Base-by-base conservation (phyloP, 2,329 filamentous ascomycete genomes). In the Rugonectria rugulosa region DNA sequence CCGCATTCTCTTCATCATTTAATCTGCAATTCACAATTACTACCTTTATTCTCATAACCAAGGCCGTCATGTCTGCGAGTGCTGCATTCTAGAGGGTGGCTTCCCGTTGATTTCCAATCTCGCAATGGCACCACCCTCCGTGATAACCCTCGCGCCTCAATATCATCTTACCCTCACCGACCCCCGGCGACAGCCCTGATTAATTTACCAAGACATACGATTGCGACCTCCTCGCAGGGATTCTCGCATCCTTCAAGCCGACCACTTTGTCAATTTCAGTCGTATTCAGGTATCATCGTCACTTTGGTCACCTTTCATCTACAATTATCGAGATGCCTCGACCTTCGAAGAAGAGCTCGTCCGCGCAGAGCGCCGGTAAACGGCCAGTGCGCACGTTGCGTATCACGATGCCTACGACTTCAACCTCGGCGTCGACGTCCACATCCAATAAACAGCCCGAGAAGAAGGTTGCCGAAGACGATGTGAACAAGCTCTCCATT, bases 101-200 rank as follows among this genome's bases (percentile, higher is more conserved):
- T 70, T 70, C 75, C 70, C 59, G 61, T 63, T 49, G 74, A 70
- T 47, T 53, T 44, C 52, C 70, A 70, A 69, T 67, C 74, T 78
- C 75, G 75, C 76, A 72, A 85, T 84, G 83, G 81, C 76, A 80
- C 79, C 80, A 81, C 79, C 79, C 79, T 82, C 79, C 70, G 71
- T 72, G 75, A 75, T 71, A 68, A 70, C 64, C 69, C 70, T 73
- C 66, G 69, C 71, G 55, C 52, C 68, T 57, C 51, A 54, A 70
- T 62, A 62, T 49, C 57, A 34, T 45, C 43, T 10, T 50, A 49
- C 54, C 31, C 34, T 11, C 53, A 50, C 53, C 26, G 34, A 45
- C 17, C 31, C n/a, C 40, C 48, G 17, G 44, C 46, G 21, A 56
- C 31, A 17, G 23, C 15, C 26, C 41, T 26, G 27, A 36, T 15